Base-by-base conservation (phyloP, 2,329 filamentous ascomycete genomes). In the Decorospora gaudefroyi region DNA sequence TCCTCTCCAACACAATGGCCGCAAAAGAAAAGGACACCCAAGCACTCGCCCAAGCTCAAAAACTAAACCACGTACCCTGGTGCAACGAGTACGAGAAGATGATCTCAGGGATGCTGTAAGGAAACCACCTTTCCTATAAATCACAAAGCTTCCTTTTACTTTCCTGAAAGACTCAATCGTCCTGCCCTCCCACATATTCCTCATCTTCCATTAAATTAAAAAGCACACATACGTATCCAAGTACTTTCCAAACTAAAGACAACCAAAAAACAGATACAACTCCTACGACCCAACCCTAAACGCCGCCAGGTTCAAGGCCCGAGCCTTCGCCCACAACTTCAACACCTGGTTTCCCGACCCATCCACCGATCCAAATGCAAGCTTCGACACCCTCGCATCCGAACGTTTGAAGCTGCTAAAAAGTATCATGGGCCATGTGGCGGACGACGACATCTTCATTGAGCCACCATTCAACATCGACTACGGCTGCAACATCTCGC, bases 1-100 rank as follows among this genome's bases (percentile, higher is more conserved):
- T 15, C 18, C 8, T 16, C 19, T 31, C 12, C 13, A 26, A 40
- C n/a, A 23, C 3, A n/a, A 74, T 73, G 72, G 71, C 71, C 12
- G 64, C 64, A 18, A 66, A 57, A 33, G 53, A 71, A 21, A 78
- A 78, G 46, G 70, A 79, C 41, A 44, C 59, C 0, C 65, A 67
- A 18, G 68, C 70, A 30, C 71, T 81, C 25, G 73, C 69, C 32
- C 65, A 70, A 17, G 78, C 79, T 11, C 76, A 71, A 52, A 71
- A 70, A 22, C 64, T 82, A 8, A 67, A 74, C 7, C 74, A 82
- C 48, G 70, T 78, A 1, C 80, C 80, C 0, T 80, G 77, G 72
- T 78, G 78, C 46, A 81, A 83, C 6, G 77, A 83, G 47, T 85
- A 83, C 40, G 79, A 84, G 58, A 80, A 78, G 58, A 84, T 85